These are phyloP conservation scores for Teunomyces panamensis DNA, from an alignment of 805 yeast genomes.

Conservation along the genomic window DNA sequence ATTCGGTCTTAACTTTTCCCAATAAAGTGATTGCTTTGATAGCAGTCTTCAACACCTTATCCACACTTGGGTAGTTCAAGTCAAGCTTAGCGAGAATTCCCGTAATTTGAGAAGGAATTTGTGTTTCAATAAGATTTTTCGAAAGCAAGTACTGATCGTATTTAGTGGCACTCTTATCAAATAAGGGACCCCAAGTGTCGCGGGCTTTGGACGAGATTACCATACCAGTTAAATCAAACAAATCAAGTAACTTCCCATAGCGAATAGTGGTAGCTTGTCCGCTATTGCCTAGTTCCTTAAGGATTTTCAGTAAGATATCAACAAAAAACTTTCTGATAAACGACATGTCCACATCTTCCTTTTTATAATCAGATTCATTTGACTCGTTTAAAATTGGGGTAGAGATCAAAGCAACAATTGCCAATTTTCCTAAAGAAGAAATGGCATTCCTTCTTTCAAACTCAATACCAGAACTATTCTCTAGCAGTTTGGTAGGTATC, in stretches of 20 bases:
- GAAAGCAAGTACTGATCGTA: slow-evolving; percentile 65
- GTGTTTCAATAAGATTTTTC: slow-evolving; percentile 65
- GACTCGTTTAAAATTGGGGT: slow-evolving; percentile 51
- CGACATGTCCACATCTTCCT: slow-evolving; percentile 65
- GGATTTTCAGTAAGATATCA: slow-evolving; percentile 61
- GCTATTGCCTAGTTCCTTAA: slow-evolving; percentile 46
- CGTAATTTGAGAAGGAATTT: slow-evolving; percentile 56
- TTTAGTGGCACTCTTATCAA: slow-evolving; percentile 47
- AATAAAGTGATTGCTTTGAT: slow-evolving; percentile 57
- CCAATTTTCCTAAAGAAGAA: slow-evolving; percentile 59
- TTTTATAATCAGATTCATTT: slow-evolving; percentile 42
- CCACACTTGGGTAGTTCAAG: slow-evolving; percentile 67
- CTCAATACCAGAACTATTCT: slow-evolving; percentile 31
- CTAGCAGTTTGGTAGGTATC: slow-evolving; percentile 51
- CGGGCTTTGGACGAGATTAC: slow-evolving; percentile 43
- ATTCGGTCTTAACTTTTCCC: slow-evolving; percentile 54
- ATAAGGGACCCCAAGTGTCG: slow-evolving; percentile 40
- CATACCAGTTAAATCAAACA: slow-evolving; percentile 48
- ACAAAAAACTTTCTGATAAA: slow-evolving; percentile 71
- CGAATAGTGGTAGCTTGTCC: slow-evolving; percentile 35
- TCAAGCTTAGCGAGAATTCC: slow-evolving; percentile 64
- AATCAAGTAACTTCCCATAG: slow-evolving; percentile 55
- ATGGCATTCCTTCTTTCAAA: slow-evolving; percentile 52
- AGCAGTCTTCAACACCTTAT: slow-evolving; percentile 54
- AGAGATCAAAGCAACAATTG: slow-evolving; percentile 61